These are phyloP conservation scores for Tothia fuscella DNA, from an alignment of 2,329 filamentous ascomycete genomes.

Conservation along the genomic window DNA sequence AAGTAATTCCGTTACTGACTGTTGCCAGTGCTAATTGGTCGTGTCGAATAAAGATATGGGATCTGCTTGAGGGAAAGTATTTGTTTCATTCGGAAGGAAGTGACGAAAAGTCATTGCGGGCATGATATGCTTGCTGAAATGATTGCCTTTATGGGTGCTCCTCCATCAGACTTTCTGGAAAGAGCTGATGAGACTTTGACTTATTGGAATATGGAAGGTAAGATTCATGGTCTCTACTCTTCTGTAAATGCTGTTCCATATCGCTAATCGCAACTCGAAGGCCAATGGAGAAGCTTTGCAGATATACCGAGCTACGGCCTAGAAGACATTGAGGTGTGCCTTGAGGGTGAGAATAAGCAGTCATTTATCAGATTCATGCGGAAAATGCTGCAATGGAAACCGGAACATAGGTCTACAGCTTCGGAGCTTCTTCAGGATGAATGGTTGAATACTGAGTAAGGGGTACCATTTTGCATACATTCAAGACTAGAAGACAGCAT, in stretches of 20 bases:
- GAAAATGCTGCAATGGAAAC: constrained; percentile 28
- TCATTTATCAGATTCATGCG: constrained; percentile 24
- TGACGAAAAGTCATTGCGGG: not conserved
- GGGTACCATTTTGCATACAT: no score
- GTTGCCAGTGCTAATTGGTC: not conserved
- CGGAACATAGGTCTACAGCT: constrained; percentile 26
- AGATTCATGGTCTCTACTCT: no score
- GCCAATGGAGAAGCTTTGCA: not conserved
- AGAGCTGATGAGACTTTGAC: not conserved
- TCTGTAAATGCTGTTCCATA: no score
- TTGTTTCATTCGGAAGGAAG: not conserved
- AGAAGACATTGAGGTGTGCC: constrained; percentile 11
- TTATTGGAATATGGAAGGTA: not conserved
- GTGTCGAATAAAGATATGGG: not conserved
- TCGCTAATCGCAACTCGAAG: no score
- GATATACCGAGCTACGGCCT: constrained; percentile 11
- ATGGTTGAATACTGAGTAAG: no score
- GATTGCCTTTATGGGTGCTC: not conserved
- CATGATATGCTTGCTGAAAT: not conserved
- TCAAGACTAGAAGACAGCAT: no score
- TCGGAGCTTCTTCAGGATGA: constrained; percentile 28
- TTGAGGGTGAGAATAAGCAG: constrained; percentile 20
- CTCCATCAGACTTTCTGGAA: constrained; percentile 1
- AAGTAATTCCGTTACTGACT: no score
- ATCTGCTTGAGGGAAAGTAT: not conserved